These are phyloP conservation scores for Aspergillus arachidicola DNA, from an alignment of 2,329 filamentous ascomycete species.

Conservation along the genomic window DNA sequence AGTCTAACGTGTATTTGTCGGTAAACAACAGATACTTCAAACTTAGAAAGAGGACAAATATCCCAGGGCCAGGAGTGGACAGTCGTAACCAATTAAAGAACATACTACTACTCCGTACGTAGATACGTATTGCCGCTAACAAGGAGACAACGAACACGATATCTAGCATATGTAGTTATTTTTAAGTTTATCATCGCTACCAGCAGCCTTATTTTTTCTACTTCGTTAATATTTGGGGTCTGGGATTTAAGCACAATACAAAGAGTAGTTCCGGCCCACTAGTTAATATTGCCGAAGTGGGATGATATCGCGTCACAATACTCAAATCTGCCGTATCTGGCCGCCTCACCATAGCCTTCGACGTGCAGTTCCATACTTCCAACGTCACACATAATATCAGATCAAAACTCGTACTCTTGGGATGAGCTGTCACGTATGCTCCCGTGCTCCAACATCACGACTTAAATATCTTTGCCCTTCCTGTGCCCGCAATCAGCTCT, in stretches of 20 bases:
- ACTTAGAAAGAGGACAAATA: background rate
- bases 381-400: conserved; percentile 11
- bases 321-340: background rate
- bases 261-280: background rate
- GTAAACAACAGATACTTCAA: background rate
- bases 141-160: no score
- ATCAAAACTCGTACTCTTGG: conserved; percentile 27
- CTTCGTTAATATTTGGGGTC: background rate
- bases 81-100: no score
- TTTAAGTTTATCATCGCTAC: background rate
- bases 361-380: background rate
- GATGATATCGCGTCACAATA: background rate
- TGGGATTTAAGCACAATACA: background rate
- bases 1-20: background rate
- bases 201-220: background rate
- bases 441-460: conserved; percentile 56
- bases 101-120: no score
- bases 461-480: conserved; percentile 69
- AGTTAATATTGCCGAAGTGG: background rate
- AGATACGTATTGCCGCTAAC: no score
- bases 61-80: background rate
- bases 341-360: conserved; percentile 1
- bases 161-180: background rate
- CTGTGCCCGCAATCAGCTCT: conserved; percentile 70
- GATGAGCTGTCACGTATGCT: conserved; percentile 73